Percentiles rank a stretch among this genome's conserved stretches.
Conservation (phyloP, 2,329 filamentous ascomycete species). For the Graphilbum sp. region DNA sequence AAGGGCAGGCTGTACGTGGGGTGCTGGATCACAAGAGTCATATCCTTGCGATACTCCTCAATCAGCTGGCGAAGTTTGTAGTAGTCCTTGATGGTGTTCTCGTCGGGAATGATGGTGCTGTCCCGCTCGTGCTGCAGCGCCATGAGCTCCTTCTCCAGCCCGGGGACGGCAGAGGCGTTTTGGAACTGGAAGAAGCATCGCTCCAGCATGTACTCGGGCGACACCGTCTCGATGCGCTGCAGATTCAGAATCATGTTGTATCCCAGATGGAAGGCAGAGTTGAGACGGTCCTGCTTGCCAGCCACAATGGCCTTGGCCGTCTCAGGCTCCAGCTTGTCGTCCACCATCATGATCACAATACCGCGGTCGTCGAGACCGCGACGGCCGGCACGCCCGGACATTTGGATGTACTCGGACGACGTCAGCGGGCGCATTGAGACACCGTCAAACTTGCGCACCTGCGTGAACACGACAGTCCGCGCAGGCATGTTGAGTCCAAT, state of each 20-base stretch:
- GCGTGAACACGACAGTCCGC: conserved; percentile 98
- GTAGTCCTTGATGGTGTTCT: conserved; percentile 82
- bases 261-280: conserved; percentile 91
- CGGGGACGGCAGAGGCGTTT: conserved; percentile 74
- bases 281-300: conserved; percentile 90
- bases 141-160: conserved; percentile 67
- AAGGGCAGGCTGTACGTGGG: conserved; percentile 75
- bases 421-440: conserved; percentile 66
- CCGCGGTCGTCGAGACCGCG: conserved; percentile 93
- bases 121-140: conserved; percentile 61
- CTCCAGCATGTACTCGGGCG: conserved; percentile 97
- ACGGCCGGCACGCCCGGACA: conserved; percentile 93
- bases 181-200: conserved; percentile 97
- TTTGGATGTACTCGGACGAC: conserved; percentile 93
- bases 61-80: conserved; percentile 79
- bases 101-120: conserved; percentile 64
- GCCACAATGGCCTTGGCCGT: conserved; percentile 92
- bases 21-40: conserved; percentile 82
- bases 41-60: conserved; percentile 69
- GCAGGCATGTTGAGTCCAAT: conserved; percentile 98
- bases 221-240: conserved; percentile 96
- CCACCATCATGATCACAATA: conserved; percentile 99
- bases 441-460: conserved; percentile 90
- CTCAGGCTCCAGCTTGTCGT: conserved; percentile 87
- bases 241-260: conserved; percentile 99